phyloP scores from a whole-genome alignment of 2,329 filamentous ascomycete genomes.

The Rutstroemia sp. region DNA sequence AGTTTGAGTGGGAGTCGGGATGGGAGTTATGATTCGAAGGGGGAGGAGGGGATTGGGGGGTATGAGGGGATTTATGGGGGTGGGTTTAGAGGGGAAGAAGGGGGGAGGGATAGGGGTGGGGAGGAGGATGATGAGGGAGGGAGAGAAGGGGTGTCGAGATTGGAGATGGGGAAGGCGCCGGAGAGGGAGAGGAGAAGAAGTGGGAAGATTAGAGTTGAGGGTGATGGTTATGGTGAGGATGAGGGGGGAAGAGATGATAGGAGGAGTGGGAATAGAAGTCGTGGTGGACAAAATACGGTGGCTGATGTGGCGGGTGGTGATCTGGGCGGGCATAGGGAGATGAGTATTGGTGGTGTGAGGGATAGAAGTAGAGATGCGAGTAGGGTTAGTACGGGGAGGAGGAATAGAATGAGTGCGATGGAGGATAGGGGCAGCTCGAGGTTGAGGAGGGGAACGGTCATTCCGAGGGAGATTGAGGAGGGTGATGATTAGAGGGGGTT shows the following conservation, averaged over 20 bases:
- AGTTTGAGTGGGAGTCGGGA: slow-evolving; percentile 17
- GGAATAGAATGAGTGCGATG: background rate
- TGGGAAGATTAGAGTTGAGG: background rate
- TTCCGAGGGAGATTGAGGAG: background rate
- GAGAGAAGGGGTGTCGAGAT: background rate
- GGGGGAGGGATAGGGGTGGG: background rate
- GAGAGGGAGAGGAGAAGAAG: background rate
- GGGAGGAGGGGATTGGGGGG: background rate
- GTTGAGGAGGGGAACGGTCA: slow-evolving; percentile 4
- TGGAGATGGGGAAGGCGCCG: background rate
- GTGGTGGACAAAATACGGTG: background rate
- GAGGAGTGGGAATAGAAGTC: slow-evolving; percentile 11
- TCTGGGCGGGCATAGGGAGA: slow-evolving; percentile 19
- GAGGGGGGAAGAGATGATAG: background rate
- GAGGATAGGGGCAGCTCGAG: background rate
- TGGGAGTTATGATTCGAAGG: slow-evolving; percentile 12
- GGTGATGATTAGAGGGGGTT: no score
- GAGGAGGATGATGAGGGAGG: background rate
- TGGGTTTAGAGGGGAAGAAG: background rate
- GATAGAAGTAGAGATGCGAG: background rate
- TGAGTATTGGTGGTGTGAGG: slow-evolving; percentile 8
- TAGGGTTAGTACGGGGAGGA: background rate
- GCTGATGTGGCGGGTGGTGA: slow-evolving; percentile 14
- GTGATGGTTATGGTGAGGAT: background rate
- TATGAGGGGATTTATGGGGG: slow-evolving; percentile 16